A percentile compares a stretch with the other conserved stretches of the same genome.
phyloP scores from a whole-genome alignment of 2,329 filamentous ascomycete species.

The Claviceps maximensis region DNA sequence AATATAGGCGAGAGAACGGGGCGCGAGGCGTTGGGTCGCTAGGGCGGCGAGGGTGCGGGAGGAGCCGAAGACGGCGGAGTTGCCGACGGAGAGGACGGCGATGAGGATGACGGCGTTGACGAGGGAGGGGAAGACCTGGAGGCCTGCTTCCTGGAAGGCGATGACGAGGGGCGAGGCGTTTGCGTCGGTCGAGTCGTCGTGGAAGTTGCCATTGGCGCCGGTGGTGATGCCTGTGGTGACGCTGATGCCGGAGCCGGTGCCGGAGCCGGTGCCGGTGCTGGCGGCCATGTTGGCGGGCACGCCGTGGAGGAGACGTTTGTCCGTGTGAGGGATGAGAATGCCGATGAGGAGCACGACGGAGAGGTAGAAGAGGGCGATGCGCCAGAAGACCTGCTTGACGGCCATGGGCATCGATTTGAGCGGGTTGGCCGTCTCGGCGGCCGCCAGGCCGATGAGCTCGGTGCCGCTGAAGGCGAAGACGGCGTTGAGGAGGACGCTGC shows the following conservation, averaged over 20 bases:
- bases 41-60: slow-evolving; percentile 73
- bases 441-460: slow-evolving; percentile 13
- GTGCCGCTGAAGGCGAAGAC: slow-evolving; percentile 12
- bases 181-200: background rate
- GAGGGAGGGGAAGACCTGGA: slow-evolving; percentile 5
- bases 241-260: too few relatives aligned
- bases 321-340: slow-evolving; percentile 10
- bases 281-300: background rate
- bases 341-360: slow-evolving; percentile 12
- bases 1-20: slow-evolving; percentile 37
- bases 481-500: slow-evolving; percentile 10
- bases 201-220: too few relatives aligned
- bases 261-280: too few relatives aligned
- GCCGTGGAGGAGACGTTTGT: slow-evolving; percentile 9
- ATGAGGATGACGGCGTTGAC: slow-evolving; percentile 51
- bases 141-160: slow-evolving; percentile 6
- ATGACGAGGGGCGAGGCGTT: slow-evolving; percentile 8
- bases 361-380: slow-evolving; percentile 13
- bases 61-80: slow-evolving; percentile 77
- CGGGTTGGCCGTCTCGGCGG: slow-evolving; percentile 13
- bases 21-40: slow-evolving; percentile 60
- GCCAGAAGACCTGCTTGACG: slow-evolving; percentile 14
- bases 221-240: too few relatives aligned
- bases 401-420: slow-evolving; percentile 13
- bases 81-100: slow-evolving; percentile 43